Evolutionary conservation across 176 grass and related monocot species (phyloP).

Genomic region (Urochloa ruziziensis): DNA sequence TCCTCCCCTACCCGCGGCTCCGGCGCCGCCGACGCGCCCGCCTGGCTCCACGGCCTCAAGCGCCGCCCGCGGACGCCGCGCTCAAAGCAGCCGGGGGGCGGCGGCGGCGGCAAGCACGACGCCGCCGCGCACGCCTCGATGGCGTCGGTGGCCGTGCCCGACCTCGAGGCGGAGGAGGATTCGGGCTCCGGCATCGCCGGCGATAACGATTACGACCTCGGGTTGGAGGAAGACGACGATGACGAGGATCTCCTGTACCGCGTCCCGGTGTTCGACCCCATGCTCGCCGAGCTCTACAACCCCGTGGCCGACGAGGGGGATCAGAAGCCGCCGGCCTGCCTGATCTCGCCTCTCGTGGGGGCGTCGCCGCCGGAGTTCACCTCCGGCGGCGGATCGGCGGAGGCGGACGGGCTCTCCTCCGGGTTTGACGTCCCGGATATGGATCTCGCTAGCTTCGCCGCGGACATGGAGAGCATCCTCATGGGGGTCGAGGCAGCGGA

Average conservation of each 20-base stretch:
- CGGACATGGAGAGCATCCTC: constrained; percentile 90
- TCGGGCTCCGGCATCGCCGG: constrained; percentile 20
- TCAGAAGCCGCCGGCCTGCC: constrained; percentile 28
- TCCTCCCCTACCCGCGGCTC: no score
- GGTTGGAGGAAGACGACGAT: constrained; percentile 31
- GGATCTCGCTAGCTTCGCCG: constrained; percentile 76
- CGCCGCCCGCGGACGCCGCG: constrained; percentile 77
- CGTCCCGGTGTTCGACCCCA: constrained; percentile 71
- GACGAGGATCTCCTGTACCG: constrained; percentile 71
- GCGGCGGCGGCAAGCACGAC: constrained; percentile 39
- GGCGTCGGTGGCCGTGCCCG: constrained; percentile 45
- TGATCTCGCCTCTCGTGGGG: not conserved
- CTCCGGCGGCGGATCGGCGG: not conserved
- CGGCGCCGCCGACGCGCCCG: constrained; percentile 37
- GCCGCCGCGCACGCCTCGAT: not conserved
- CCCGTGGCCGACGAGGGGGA: constrained; percentile 30
- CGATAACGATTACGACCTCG: constrained; percentile 11
- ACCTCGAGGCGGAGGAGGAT: constrained; percentile 57
- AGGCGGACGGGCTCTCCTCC: constrained; percentile 28
- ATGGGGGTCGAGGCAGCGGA: constrained; percentile 55
- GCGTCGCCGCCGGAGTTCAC: constrained; percentile 22
- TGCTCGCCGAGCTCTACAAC: constrained; percentile 68
- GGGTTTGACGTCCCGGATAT: constrained; percentile 67
- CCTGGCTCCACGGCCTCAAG: constrained; percentile 68
- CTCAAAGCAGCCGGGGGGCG: constrained; percentile 57